These are phyloP conservation scores for Kalaharituber pfeilii DNA, from an alignment of 2,329 filamentous ascomycete genomes.

Conservation along the genomic window DNA sequence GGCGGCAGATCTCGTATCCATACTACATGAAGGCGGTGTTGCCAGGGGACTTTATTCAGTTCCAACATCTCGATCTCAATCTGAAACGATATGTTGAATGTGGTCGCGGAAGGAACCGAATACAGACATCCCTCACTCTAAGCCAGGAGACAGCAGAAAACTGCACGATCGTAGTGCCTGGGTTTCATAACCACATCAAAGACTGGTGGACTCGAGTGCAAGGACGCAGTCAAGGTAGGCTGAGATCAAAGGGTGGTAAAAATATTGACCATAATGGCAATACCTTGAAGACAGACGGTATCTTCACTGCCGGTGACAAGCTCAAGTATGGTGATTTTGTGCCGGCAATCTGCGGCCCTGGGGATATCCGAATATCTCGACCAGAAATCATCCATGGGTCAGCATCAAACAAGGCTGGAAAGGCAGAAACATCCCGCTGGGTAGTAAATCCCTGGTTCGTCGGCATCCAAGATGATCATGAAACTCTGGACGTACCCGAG, in stretches of 20 bases:
- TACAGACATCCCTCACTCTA: conserved; percentile 1
- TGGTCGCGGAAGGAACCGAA: conserved; percentile 1
- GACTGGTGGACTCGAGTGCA: conserved; percentile 3
- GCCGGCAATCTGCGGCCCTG: neutral
- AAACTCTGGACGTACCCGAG: neutral
- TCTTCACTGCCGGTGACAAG: neutral
- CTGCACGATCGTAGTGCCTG: conserved; percentile 6
- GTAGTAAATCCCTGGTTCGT: neutral
- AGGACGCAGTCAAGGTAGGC: neutral
- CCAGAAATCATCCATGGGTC: conserved; percentile 5
- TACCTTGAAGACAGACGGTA: neutral
- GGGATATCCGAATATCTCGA: conserved; percentile 2
- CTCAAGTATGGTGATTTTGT: neutral
- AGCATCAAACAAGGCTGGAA: neutral
- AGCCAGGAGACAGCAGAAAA: conserved; percentile 1
- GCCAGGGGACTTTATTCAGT: conserved; percentile 2
- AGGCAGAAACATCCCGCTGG: neutral
- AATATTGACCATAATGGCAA: neutral
- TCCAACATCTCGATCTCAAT: conserved; percentile 9
- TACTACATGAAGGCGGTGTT: conserved; percentile 9
- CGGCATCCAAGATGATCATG: neutral
- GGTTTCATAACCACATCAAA: conserved; percentile 2
- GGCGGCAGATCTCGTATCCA: conserved; percentile 8
- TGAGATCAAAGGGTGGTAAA: neutral
- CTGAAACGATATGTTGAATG: neutral